Evolutionary conservation across 129 eudicot genomes (phyloP).

Genomic region (Chrysanthemum lavandulifolium): DNA sequence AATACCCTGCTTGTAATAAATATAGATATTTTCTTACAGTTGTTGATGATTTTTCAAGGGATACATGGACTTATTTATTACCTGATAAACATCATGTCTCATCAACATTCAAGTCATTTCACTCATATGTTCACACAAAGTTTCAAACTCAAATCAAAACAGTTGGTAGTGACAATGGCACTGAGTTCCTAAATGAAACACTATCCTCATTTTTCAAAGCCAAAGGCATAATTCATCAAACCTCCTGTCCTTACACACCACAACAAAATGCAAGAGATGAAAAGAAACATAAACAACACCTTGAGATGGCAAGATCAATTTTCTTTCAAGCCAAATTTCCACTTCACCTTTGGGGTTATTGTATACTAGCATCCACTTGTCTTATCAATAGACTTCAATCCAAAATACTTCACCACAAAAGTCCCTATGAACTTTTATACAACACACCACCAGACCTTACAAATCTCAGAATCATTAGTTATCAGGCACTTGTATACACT

Average conservation of each 20-base stretch:
- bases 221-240: neutral
- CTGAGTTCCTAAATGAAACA: neutral
- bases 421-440: neutral
- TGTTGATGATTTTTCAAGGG: neutral
- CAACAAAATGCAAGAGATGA: neutral
- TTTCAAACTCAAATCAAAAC: neutral
- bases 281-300: neutral
- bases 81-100: neutral
- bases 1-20: no score
- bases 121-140: neutral
- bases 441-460: neutral
- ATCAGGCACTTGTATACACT: neutral
- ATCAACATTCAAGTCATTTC: neutral
- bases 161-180: neutral
- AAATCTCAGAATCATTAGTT: neutral
- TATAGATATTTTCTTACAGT: no score
- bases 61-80: neutral
- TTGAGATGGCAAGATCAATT: neutral
- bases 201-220: neutral
- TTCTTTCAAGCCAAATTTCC: neutral
- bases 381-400: neutral
- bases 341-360: neutral
- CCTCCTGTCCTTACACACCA: neutral
- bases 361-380: neutral
- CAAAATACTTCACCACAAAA: neutral